Evolutionary conservation across 1,284 basidiomycete genomes (phyloP).

Genomic region (Sporisorium reilianum): DNA sequence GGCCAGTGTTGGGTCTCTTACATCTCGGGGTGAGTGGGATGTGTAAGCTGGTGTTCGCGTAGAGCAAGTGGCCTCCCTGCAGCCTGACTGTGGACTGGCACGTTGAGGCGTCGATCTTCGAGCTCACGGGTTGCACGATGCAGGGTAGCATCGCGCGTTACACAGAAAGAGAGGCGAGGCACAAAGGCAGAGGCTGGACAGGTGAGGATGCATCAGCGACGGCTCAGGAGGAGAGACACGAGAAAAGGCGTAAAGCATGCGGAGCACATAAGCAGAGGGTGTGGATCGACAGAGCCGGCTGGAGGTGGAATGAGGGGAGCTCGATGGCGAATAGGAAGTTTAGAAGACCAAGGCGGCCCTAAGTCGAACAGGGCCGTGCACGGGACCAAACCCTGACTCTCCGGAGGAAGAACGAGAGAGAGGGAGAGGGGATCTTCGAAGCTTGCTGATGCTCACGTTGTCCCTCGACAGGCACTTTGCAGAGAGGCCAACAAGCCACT

Average conservation of each 20-base stretch:
- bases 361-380: constrained; percentile 31
- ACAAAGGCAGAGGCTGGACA: constrained; percentile 4
- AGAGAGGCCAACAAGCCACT: constrained; percentile 16
- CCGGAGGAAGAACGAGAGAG: not conserved
- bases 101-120: constrained; percentile 15
- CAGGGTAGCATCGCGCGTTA: constrained; percentile 3
- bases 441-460: constrained; percentile 7
- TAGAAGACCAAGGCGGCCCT: constrained; percentile 2
- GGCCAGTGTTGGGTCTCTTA: constrained; percentile 13
- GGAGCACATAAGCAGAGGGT: constrained; percentile 27
- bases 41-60: constrained; percentile 43
- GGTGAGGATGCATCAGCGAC: not conserved
- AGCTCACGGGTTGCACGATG: not conserved
- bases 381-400: constrained; percentile 23
- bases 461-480: constrained; percentile 1
- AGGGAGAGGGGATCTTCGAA: constrained; percentile 5
- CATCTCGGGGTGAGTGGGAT: constrained; percentile 10
- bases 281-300: constrained; percentile 12
- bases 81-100: constrained; percentile 10
- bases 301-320: constrained; percentile 16
- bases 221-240: not conserved
- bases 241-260: not conserved
- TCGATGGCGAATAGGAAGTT: constrained; percentile 39
- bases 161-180: not conserved
- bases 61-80: constrained; percentile 11